phyloP scores from a whole-genome alignment of 495 filamentous ascomycete species.

The Trypethelium eluteriae region DNA sequence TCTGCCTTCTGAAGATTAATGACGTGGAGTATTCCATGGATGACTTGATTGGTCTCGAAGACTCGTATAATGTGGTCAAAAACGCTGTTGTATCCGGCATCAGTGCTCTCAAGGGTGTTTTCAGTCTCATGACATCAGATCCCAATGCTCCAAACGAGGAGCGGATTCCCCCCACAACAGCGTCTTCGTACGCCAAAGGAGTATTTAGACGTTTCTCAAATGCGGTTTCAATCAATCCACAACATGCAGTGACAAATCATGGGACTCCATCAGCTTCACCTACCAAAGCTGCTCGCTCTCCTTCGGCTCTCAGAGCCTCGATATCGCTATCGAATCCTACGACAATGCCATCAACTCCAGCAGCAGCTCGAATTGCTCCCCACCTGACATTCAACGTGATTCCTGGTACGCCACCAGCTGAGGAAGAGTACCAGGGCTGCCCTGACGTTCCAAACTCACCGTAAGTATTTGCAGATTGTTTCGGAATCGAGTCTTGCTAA shows the following conservation, averaged over 20 bases:
- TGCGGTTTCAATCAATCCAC: slow-evolving; percentile 12
- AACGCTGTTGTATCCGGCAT: slow-evolving; percentile 29
- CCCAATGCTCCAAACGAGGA: slow-evolving; percentile 4
- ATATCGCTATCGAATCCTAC: slow-evolving; percentile 9
- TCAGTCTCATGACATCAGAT: slow-evolving; percentile 30
- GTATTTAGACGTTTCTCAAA: slow-evolving; percentile 25
- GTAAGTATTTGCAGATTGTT: neutral
- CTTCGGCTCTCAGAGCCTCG: slow-evolving; percentile 9
- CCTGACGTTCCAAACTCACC: neutral
- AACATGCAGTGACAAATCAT: neutral
- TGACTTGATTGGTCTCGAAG: slow-evolving; percentile 35
- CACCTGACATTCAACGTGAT: slow-evolving; percentile 3
- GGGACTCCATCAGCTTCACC: neutral
- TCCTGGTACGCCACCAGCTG: neutral
- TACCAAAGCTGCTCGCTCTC: neutral
- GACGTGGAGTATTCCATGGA: slow-evolving; percentile 29
- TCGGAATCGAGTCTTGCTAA: neutral
- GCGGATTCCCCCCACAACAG: slow-evolving; percentile 14
- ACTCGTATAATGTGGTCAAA: slow-evolving; percentile 29
- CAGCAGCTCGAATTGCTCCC: slow-evolving; percentile 5
- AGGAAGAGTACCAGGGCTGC: slow-evolving; percentile 8
- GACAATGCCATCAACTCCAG: slow-evolving; percentile 7
- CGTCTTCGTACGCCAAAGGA: slow-evolving; percentile 15
- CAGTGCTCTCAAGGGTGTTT: slow-evolving; percentile 32
- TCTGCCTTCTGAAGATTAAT: slow-evolving; percentile 30